A percentile compares a stretch with the other conserved stretches of the same genome.
These are phyloP conservation scores for Giardia muris DNA, from an alignment of 208 protist genomes.

Conservation along the genomic window DNA sequence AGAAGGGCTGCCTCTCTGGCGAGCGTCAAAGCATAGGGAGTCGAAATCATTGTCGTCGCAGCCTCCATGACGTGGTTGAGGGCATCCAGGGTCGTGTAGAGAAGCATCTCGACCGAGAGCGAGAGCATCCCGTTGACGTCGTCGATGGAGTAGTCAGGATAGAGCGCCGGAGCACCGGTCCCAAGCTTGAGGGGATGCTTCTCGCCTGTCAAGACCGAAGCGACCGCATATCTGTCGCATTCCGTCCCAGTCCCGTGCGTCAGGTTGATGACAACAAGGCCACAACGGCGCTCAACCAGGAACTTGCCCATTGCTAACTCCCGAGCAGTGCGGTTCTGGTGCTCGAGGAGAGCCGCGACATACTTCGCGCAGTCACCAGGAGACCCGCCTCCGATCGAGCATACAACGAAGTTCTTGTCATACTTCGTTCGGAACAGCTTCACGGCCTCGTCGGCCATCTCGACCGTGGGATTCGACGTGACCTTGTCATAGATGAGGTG, in stretches of 20 bases:
- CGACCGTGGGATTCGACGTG: conserved; percentile 31
- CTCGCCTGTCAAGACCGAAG: conserved; percentile 18
- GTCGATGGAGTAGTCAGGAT: conserved; percentile 39
- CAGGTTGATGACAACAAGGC: conserved; percentile 35
- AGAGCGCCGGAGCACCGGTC: not conserved
- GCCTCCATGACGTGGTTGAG: conserved; percentile 43
- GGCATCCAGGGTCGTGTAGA: conserved; percentile 32
- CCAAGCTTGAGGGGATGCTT: conserved; percentile 29
- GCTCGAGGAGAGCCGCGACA: conserved; percentile 20
- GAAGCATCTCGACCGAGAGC: not conserved
- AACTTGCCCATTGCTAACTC: conserved; percentile 32
- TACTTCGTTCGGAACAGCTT: conserved; percentile 11
- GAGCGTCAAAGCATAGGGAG: conserved; percentile 29
- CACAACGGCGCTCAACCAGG: not conserved
- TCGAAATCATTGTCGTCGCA: conserved; percentile 33
- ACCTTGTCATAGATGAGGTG: conserved; percentile 31
- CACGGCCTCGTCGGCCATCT: conserved; percentile 24
- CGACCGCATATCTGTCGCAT: conserved; percentile 36
- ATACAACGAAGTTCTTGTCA: conserved; percentile 16
- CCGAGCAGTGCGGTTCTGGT: conserved; percentile 5
- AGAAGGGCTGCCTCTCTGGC: not conserved
- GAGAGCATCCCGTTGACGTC: conserved; percentile 8
- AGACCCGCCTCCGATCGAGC: conserved; percentile 31
- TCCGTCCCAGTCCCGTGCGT: conserved; percentile 41
- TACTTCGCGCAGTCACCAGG: conserved; percentile 35